Evolutionary conservation across 2,329 filamentous ascomycete genomes (phyloP), one percentile per base, ranked within the genome.

Genomic region (Hymenotorrendiella dingleyae): DNA sequence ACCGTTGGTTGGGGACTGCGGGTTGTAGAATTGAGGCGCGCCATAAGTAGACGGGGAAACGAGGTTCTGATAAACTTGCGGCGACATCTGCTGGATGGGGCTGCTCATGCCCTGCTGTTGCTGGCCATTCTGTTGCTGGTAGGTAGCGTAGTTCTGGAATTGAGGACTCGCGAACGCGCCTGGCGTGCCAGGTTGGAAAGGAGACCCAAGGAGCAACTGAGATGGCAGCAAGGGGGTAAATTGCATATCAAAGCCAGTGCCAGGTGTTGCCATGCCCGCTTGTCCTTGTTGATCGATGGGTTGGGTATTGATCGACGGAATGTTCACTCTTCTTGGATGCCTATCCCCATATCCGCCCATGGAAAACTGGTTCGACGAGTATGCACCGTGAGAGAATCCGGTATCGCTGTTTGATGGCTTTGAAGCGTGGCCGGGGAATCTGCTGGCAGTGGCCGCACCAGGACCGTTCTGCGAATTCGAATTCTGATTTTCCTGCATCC

Each of bases 151-250:
- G 62, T 76, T 89, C 64, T 93, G 84, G 66, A 96, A 98, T 64
- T 96, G 90, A 28, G 90, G 85, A 53, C 86, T 95, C 48, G 83
- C 81, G 67, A 96, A 97, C 27, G 86, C 83, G 24, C 84, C 86
- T 4, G 91, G 91, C 4, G 87, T 95, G 30, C 90, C 93, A 11
- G 93, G 89, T 68, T 97, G 93, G 68, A 97, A 97, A 14, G 93
- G 93, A 66, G 89, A 96, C 36, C 93, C 93, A 38, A 97, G 83
- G 20, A 98, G 80, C 56, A 98, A 74, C 67, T 96, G 88, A 24
- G 91, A 97, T 26, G 93, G 93, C 27, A 98, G 79, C 53, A 98
- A 76, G 52, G 93, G 91, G 9, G 93, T 96, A 67, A 96, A 97
- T 68, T 97, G 93, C 91, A 97, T 96, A 62, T 97, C 93, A 62